phyloP scores from a whole-genome alignment of 345 rosid genomes.

The Camelina hispida region DNA sequence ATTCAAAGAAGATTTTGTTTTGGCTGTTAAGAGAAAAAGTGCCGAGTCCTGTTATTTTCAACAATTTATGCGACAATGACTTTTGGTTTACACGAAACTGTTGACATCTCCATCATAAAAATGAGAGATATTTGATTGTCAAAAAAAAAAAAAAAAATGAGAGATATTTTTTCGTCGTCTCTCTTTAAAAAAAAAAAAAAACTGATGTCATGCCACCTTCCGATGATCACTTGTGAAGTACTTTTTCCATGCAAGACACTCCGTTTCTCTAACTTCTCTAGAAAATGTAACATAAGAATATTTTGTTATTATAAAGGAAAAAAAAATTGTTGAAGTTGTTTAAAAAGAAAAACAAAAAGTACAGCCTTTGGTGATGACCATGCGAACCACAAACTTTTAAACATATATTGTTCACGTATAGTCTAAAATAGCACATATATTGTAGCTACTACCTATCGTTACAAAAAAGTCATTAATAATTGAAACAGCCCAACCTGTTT shows the following conservation, averaged over 20 bases:
- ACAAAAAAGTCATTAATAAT: too few relatives aligned
- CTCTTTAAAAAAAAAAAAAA: background rate
- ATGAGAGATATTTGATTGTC: background rate
- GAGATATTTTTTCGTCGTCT: background rate
- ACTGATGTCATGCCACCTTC: slow-evolving; percentile 8
- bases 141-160: background rate
- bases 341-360: too few relatives aligned
- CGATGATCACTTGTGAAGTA: background rate
- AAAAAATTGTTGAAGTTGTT: too few relatives aligned
- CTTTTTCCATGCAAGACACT: background rate
- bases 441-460: too few relatives aligned
- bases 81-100: background rate
- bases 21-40: background rate
- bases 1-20: background rate
- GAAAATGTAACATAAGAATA: too few relatives aligned
- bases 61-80: background rate
- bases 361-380: too few relatives aligned
- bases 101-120: background rate
- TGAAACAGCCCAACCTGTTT: too few relatives aligned
- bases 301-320: too few relatives aligned
- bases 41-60: background rate
- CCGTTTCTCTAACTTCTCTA: too few relatives aligned
- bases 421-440: too few relatives aligned
- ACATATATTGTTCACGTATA: too few relatives aligned
- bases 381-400: too few relatives aligned